These are phyloP conservation scores for Cyamopsis tetragonoloba DNA, from an alignment of 306 rosid species.

Conservation along the genomic window DNA sequence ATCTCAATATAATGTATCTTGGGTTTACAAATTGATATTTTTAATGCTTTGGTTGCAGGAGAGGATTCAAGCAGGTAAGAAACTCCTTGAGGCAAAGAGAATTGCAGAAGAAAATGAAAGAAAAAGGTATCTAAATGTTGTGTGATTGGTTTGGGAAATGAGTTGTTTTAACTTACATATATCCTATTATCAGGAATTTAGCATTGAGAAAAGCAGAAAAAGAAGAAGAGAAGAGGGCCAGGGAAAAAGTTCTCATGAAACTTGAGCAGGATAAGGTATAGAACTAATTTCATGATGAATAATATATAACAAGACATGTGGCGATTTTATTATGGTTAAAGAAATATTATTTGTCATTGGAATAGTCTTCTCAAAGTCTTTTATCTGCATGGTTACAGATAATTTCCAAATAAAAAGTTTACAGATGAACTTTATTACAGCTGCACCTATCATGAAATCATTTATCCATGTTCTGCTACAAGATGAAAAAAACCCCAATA, in stretches of 20 bases:
- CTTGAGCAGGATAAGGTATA: constrained; percentile 84
- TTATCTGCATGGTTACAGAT: neutral
- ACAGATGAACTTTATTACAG: neutral
- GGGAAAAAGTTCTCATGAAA: constrained; percentile 48
- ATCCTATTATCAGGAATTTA: constrained; percentile 39
- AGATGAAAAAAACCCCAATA: neutral
- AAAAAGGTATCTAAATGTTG: constrained; percentile 43
- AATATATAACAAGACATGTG: too few relatives aligned
- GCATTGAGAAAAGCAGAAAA: constrained; percentile 54
- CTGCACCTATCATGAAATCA: neutral
- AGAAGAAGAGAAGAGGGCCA: constrained; percentile 74
- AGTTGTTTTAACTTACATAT: neutral
- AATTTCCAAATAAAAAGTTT: neutral
- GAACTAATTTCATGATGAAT: too few relatives aligned
- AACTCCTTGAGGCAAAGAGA: constrained; percentile 53
- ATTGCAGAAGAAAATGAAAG: constrained; percentile 63
- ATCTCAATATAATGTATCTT: neutral
- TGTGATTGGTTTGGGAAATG: neutral
- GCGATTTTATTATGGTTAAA: too few relatives aligned
- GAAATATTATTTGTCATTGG: neutral
- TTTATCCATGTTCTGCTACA: neutral
- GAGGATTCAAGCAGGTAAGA: constrained; percentile 63
- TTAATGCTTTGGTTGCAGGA: constrained; percentile 42
- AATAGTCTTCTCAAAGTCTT: neutral
- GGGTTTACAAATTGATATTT: neutral